Percentiles rank a stretch among this genome's conserved stretches.
Evolutionary conservation across 352 stramenopile species (phyloP).

Genomic region (Globisporangium parvum): DNA sequence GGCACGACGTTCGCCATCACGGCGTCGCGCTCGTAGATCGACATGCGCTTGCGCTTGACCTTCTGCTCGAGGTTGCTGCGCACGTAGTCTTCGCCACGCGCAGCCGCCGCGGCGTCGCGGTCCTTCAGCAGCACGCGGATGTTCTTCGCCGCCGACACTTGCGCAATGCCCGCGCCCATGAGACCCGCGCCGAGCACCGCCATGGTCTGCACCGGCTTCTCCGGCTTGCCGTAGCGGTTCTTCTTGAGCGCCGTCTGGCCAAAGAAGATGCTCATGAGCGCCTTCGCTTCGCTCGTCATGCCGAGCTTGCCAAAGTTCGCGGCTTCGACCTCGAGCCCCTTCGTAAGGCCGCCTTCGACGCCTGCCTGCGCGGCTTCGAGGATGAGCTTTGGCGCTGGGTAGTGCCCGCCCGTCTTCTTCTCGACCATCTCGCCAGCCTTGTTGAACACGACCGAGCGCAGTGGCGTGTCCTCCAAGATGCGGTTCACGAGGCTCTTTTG

Average conservation of each 20-base stretch:
- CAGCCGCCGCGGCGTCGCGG: conserved; percentile 81
- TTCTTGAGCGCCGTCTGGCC: conserved; percentile 98
- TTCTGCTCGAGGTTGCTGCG: conserved; percentile 94
- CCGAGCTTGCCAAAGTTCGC: conserved; percentile 95
- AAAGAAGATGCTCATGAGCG: conserved; percentile 98
- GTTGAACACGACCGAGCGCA: conserved; percentile 92
- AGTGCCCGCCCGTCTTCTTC: conserved; percentile 97
- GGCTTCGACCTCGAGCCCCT: conserved; percentile 90
- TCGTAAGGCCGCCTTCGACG: conserved; percentile 70
- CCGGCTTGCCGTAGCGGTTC: conserved; percentile 90
- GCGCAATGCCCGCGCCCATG: conserved; percentile 97
- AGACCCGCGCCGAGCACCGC: conserved; percentile 96
- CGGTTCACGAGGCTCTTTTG: conserved; percentile 78
- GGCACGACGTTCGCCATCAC: conserved; percentile 90
- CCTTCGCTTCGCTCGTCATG: conserved; percentile 92
- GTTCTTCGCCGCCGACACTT: conserved; percentile 94
- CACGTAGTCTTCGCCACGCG: conserved; percentile 90
- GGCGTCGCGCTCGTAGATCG: conserved; percentile 82
- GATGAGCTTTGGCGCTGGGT: conserved; percentile 94
- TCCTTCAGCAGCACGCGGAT: conserved; percentile 96
- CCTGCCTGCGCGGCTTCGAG: conserved; percentile 88
- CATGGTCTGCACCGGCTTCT: conserved; percentile 88
- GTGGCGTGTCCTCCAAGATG: conserved; percentile 92
- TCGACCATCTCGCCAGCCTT: conserved; percentile 94
- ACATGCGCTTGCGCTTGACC: conserved; percentile 94